phyloP scores from a whole-genome alignment of 805 yeast genomes.

The Candida qinlingensis region DNA sequence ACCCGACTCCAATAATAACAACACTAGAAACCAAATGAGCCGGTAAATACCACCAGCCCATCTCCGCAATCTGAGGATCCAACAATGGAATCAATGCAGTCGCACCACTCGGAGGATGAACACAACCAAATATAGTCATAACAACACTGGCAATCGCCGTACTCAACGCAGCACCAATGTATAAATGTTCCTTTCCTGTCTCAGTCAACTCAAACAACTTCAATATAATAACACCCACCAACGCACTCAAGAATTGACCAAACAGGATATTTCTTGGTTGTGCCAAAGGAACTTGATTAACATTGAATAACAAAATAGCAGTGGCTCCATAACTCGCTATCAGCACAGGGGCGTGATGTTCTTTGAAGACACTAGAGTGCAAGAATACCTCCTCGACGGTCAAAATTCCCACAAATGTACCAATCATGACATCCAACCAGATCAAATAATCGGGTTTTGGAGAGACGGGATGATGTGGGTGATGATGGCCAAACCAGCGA shows the following conservation, averaged over 20 bases:
- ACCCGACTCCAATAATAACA: constrained; percentile 44
- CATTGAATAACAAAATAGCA: constrained; percentile 54
- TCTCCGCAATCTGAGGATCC: constrained; percentile 36
- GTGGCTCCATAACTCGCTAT: constrained; percentile 59
- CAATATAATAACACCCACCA: constrained; percentile 49
- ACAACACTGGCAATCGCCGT: constrained; percentile 49
- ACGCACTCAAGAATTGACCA: constrained; percentile 50
- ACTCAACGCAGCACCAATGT: constrained; percentile 54
- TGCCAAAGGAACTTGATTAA: constrained; percentile 50
- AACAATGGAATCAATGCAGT: constrained; percentile 54
- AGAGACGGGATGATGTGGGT: constrained; percentile 18
- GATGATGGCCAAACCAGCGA: constrained; percentile 37
- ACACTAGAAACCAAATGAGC: constrained; percentile 45
- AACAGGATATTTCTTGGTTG: constrained; percentile 57
- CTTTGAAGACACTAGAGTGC: constrained; percentile 31
- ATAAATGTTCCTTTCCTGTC: constrained; percentile 41
- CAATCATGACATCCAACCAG: constrained; percentile 42
- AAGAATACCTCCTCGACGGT: constrained; percentile 43
- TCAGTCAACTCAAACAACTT: constrained; percentile 46
- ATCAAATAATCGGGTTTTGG: constrained; percentile 31
- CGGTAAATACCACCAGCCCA: constrained; percentile 68
- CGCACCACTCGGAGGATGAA: constrained; percentile 74
- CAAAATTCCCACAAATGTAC: constrained; percentile 42
- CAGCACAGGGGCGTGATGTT: constrained; percentile 40
- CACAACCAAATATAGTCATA: constrained; percentile 49